Conservation (phyloP, 1,139 yeast species). For the Diutina catenulata region DNA sequence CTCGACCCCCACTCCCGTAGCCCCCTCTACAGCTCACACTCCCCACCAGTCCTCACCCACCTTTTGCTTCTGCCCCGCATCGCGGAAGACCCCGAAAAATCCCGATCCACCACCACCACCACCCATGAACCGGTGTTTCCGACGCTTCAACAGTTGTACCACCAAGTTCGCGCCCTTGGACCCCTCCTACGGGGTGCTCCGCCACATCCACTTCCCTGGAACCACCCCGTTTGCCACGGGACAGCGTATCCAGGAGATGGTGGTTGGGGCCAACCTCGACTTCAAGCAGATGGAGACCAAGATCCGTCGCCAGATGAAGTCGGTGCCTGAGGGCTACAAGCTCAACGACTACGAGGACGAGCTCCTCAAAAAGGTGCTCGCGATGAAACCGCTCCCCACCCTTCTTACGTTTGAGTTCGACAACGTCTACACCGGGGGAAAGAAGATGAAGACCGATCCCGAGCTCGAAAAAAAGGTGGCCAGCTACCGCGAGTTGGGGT, state of each 20-base stretch:
- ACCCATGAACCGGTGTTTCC: too few species aligned
- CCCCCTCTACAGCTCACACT: too few species aligned
- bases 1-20: too few species aligned
- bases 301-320: constrained; percentile 27
- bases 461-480: constrained; percentile 20
- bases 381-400: constrained; percentile 50
- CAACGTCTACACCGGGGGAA: constrained; percentile 84
- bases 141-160: constrained; percentile 7
- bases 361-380: constrained; percentile 30
- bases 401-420: constrained; percentile 71
- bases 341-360: constrained; percentile 35
- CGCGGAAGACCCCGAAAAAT: too few species aligned
- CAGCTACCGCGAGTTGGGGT: constrained; percentile 29
- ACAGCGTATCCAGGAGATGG: constrained; percentile 44
- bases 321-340: constrained; percentile 26
- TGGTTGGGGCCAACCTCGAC: constrained; percentile 53
- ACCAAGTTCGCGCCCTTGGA: constrained; percentile 20
- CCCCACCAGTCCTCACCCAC: too few species aligned
- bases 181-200: constrained; percentile 27
- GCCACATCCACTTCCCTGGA: constrained; percentile 55
- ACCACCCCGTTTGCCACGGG: constrained; percentile 48
- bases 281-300: constrained; percentile 44
- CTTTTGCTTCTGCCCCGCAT: too few species aligned
- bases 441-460: constrained; percentile 50
- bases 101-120: too few species aligned